Conservation (phyloP, 2,329 filamentous ascomycete species). For the Xylaria sp. region DNA sequence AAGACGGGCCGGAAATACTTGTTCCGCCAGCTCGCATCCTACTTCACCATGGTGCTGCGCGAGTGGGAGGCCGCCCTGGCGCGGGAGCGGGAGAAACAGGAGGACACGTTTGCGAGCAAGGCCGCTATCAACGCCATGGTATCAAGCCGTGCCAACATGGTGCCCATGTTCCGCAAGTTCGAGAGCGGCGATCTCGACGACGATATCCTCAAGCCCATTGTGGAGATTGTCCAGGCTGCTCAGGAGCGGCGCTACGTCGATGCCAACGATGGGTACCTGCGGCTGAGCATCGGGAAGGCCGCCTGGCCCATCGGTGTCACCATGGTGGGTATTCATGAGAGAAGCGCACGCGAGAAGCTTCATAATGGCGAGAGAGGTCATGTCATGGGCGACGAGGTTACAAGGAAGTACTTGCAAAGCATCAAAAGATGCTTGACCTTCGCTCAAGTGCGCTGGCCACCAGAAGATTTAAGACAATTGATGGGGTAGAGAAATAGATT, state of each 20-base stretch:
- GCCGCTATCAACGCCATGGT: slow-evolving; percentile 86
- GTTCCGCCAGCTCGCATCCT: slow-evolving; percentile 88
- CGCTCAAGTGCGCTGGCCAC: slow-evolving; percentile 96
- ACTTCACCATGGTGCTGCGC: slow-evolving; percentile 93
- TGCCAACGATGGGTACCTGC: slow-evolving; percentile 93
- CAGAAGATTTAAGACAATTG: slow-evolving; percentile 88
- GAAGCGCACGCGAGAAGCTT: slow-evolving; percentile 92
- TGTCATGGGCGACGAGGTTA: slow-evolving; percentile 96
- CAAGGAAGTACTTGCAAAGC: slow-evolving; percentile 94
- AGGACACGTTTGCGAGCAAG: slow-evolving; percentile 78
- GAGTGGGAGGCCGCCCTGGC: slow-evolving; percentile 87
- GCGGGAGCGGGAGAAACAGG: slow-evolving; percentile 58
- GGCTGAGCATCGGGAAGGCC: slow-evolving; percentile 93
- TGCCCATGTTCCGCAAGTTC: slow-evolving; percentile 88
- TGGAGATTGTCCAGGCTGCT: slow-evolving; percentile 91
- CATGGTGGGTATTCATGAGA: slow-evolving; percentile 99
- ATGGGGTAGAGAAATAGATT: slow-evolving; percentile 73
- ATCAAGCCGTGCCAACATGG: slow-evolving; percentile 87
- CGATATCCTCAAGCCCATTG: slow-evolving; percentile 80
- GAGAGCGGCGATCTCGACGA: slow-evolving; percentile 84
- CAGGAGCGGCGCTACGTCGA: slow-evolving; percentile 94
- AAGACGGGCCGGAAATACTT: slow-evolving; percentile 74
- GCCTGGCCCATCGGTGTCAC: slow-evolving; percentile 99
- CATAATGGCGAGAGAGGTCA: slow-evolving; percentile 89
- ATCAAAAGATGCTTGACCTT: slow-evolving; percentile 98